A percentile compares a stretch with the other conserved stretches of the same genome.
phyloP scores from a whole-genome alignment of 2,329 filamentous ascomycete species.

The Fusarium anguioides region DNA sequence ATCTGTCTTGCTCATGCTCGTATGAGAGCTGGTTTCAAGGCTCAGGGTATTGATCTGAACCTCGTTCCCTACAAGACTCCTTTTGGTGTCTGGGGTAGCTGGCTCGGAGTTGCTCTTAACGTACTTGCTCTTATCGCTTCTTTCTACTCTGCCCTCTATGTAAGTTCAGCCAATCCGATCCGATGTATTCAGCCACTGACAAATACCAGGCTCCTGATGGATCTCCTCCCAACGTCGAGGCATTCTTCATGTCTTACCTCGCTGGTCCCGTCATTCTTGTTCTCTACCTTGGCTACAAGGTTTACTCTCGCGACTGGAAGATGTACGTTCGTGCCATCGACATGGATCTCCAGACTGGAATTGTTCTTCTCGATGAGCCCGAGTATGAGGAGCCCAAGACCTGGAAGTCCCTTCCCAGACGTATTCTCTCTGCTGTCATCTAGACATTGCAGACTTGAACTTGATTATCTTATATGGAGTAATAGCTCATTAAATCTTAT shows the following conservation, averaged over 20 bases:
- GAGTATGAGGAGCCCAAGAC: conserved; percentile 72
- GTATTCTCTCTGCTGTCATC: conserved; percentile 14
- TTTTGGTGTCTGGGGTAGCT: conserved; percentile 83
- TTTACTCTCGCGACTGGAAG: conserved; percentile 71
- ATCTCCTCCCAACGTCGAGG: conserved; percentile 74
- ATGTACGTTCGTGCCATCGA: conserved; percentile 72
- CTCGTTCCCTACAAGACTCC: conserved; percentile 86
- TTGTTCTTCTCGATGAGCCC: conserved; percentile 72
- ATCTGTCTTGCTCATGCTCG: conserved; percentile 91
- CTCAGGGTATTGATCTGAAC: conserved; percentile 72
- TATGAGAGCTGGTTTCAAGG: conserved; percentile 81
- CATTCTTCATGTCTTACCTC: conserved; percentile 79
- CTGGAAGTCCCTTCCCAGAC: conserved; percentile 1
- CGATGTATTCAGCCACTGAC: background rate
- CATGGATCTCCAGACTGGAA: conserved; percentile 88
- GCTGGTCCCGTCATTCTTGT: conserved; percentile 73
- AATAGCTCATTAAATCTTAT: background rate
- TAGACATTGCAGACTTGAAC: background rate
- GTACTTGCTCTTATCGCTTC: conserved; percentile 80
- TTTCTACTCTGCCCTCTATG: conserved; percentile 73
- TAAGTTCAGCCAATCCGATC: background rate
- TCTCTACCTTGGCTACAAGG: conserved; percentile 80
- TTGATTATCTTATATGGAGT: background rate
- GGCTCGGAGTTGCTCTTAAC: conserved; percentile 81
- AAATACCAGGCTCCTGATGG: conserved; percentile 53